Evolutionary conservation across 2,329 filamentous ascomycete species (phyloP).

Genomic region (Penicillium sp.): DNA sequence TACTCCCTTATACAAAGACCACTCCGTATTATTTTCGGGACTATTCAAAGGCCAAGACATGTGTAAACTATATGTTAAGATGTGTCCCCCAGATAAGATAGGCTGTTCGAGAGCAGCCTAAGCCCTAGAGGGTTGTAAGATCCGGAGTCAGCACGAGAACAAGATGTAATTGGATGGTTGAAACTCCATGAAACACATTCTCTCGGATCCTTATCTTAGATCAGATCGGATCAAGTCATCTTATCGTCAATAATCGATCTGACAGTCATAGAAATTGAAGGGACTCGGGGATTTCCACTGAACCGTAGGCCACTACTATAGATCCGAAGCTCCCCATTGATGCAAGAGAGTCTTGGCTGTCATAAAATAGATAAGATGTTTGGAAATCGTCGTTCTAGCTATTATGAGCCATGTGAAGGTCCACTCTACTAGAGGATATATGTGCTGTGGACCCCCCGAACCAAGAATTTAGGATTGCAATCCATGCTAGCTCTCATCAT

Average conservation of each 20-base stretch:
- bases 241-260: background rate
- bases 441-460: slow-evolving; percentile 1
- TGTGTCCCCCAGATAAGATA: background rate
- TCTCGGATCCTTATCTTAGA: slow-evolving; percentile 12
- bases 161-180: slow-evolving; percentile 13
- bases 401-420: background rate
- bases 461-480: background rate
- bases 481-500: slow-evolving; percentile 2
- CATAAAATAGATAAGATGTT: slow-evolving; percentile 1
- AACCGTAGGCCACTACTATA: background rate
- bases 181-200: background rate
- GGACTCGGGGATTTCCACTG: background rate
- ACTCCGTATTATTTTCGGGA: background rate
- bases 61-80: background rate
- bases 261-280: slow-evolving; percentile 1
- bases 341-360: background rate
- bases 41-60: background rate
- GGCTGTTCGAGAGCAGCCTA: slow-evolving; percentile 7
- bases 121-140: slow-evolving; percentile 17
- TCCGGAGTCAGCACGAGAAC: slow-evolving; percentile 10
- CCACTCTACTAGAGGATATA: background rate
- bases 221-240: background rate
- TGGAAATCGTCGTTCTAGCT: background rate
- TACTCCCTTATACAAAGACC: background rate
- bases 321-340: background rate